A percentile compares a stretch with the other conserved stretches of the same genome.
Conservation (phyloP, 2,329 filamentous ascomycete genomes). For the Talaromyces sp. region DNA sequence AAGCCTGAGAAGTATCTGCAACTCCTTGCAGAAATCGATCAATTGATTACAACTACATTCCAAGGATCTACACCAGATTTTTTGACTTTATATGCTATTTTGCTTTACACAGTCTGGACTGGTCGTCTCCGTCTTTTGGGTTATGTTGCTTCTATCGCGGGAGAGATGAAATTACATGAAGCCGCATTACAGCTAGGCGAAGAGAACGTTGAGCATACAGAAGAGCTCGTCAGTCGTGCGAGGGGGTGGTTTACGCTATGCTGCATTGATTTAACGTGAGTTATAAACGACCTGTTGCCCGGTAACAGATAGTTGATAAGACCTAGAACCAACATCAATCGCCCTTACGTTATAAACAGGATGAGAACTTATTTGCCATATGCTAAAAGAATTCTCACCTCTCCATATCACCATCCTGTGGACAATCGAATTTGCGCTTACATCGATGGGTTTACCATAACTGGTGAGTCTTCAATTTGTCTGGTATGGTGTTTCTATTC, state of each 20-base stretch:
- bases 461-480: neutral
- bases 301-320: neutral
- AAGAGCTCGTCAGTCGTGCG: neutral
- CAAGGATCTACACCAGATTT: neutral
- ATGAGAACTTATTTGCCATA: neutral
- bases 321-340: slow-evolving; percentile 5
- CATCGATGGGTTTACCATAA: neutral
- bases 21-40: neutral
- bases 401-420: neutral
- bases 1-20: neutral
- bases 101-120: neutral
- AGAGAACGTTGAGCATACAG: neutral
- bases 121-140: neutral
- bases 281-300: neutral
- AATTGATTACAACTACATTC: neutral
- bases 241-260: slow-evolving; percentile 4
- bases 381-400: neutral
- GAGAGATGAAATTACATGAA: slow-evolving; percentile 1
- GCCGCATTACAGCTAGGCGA: neutral
- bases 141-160: neutral
- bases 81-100: neutral
- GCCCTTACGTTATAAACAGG: neutral
- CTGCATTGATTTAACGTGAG: neutral
- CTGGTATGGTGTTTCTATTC: neutral
- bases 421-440: slow-evolving; percentile 3